Base-by-base conservation (phyloP, 2,329 filamentous ascomycete genomes). In the Phialophora verrucosa region DNA sequence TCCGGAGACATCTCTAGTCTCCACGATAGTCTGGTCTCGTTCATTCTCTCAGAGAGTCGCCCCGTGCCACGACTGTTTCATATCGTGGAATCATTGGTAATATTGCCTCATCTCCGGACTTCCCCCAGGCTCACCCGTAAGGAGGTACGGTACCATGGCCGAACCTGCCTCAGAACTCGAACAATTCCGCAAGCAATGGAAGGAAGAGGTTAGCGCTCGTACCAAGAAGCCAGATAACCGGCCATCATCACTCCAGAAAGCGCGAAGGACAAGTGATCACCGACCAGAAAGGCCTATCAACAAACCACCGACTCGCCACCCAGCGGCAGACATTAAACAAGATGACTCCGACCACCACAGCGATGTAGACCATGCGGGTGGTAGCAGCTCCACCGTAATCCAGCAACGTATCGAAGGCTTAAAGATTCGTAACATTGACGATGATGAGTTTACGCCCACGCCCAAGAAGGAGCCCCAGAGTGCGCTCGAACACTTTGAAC, bases 401-500 rank as follows among this genome's bases (percentile, higher is more conserved):
- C 70, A 76, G 14, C 76, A 78, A n/a, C 73, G 75, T 31, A 71
- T 79, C 11, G 75, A 76, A 29, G 68, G 75, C 6, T 78, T 78
- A 73, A 80, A 68, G 50, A 57, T 80, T 27, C 67, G 72, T 10
- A 63, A 73, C 42, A 63, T 71, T 10, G 77, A 79, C 51, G 79
- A 80, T 61, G 80, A 81, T 72, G 74, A 72, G 4, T 81, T 81
- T 54, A 75, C 74, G 20, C 69, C 70, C 7, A 67, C 73, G 14
- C 68, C 71, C 57, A 53, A 20, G 32, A 74, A 72, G 25, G 85
- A 90, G 72, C 91, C 91, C 4, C 82, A 83, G 25, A 91, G 93
- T 11, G 95, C 95, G 0, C 80, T 99, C 17, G 95, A 98, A 73
- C 91, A 97, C 77, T 98, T 95, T 74, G 95, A 98, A 76, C 88